phyloP scores from a whole-genome alignment of 495 filamentous ascomycete genomes.

The Xylaria scruposa region DNA sequence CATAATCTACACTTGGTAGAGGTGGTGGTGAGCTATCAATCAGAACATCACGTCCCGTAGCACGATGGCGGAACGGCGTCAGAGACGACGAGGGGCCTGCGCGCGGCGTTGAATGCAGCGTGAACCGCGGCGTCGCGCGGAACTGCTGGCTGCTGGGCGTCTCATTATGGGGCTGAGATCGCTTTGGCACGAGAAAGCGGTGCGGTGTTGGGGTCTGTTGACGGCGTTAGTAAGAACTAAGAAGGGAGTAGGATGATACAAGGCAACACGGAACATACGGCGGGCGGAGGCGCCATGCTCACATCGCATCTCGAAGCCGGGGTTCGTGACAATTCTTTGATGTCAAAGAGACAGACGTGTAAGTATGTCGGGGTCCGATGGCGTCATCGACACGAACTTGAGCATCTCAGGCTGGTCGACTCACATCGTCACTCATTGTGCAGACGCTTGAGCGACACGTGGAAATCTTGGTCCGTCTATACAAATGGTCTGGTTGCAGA shows the following conservation, averaged over 20 bases:
- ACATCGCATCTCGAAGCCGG: slow-evolving; percentile 7
- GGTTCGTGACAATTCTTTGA: neutral
- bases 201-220: slow-evolving; percentile 50
- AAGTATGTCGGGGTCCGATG: neutral
- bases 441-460: neutral
- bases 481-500: neutral
- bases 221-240: neutral
- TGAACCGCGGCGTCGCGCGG: slow-evolving; percentile 50
- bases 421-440: neutral
- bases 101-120: slow-evolving; percentile 38
- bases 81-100: slow-evolving; percentile 33
- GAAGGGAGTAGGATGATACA: neutral
- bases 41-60: slow-evolving; percentile 30
- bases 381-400: slow-evolving; percentile 16
- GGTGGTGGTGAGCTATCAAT: slow-evolving; percentile 37
- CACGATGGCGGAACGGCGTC: slow-evolving; percentile 33
- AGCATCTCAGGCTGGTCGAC: slow-evolving; percentile 10
- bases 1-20: neutral
- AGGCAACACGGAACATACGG: slow-evolving; percentile 30
- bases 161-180: slow-evolving; percentile 42
- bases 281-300: slow-evolving; percentile 37
- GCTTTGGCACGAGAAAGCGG: slow-evolving; percentile 50
- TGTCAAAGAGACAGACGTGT: neutral
- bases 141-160: slow-evolving; percentile 44
- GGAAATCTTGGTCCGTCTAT: neutral